phyloP scores from a whole-genome alignment of 129 eudicot species.

The Daucus carota region DH1_v3.0 NC_030387.2:5909001-5909500 shows the following conservation, averaged over 20 bases:
- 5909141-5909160: background rate
- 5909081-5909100: conserved; percentile 67
- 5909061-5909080: conserved; percentile 27
- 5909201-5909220: conserved; percentile 2
- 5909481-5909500: conserved; percentile 63
- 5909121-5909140: conserved; percentile 68
- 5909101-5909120: conserved; percentile 58
- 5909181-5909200: background rate
- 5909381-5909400: background rate
- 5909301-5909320: conserved; percentile 74
- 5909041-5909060: conserved; percentile 27
- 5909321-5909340: conserved; percentile 39
- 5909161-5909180: background rate
- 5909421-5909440: conserved; percentile 77
- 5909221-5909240: conserved; percentile 35
- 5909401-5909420: conserved; percentile 52
- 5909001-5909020: conserved; percentile 16
- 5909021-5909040: conserved; percentile 17
- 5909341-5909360: background rate
- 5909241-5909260: conserved; percentile 96
- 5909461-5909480: conserved; percentile 70
- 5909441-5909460: conserved; percentile 71
- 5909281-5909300: conserved; percentile 68
- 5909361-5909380: background rate
- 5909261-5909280: conserved; percentile 81